phyloP scores from a whole-genome alignment of 1,284 basidiomycete species.

The Vanrija sp. region DNA sequence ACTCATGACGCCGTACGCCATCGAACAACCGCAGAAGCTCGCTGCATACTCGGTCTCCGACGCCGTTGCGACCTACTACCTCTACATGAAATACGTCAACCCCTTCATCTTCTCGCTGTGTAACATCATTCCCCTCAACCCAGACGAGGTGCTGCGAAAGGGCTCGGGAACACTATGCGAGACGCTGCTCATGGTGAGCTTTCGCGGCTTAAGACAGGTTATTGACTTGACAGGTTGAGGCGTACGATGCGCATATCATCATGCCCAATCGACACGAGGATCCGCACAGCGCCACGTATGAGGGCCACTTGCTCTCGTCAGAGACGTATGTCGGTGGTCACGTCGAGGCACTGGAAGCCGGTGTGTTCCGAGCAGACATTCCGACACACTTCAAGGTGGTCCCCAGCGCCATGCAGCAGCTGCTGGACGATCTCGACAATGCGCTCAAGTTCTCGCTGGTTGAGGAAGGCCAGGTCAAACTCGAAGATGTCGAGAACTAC shows the following conservation, averaged over 20 bases:
- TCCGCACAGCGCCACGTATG: conserved; percentile 83
- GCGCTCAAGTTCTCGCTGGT: conserved; percentile 85
- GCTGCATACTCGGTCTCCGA: conserved; percentile 99
- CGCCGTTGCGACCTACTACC: conserved; percentile 97
- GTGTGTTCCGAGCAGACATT: conserved; percentile 97
- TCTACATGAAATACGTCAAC: conserved; percentile 99
- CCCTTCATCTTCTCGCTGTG: conserved; percentile 99
- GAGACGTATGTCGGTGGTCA: conserved; percentile 99
- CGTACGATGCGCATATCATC: conserved; percentile 84
- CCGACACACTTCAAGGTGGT: conserved; percentile 92
- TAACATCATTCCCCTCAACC: conserved; percentile 96
- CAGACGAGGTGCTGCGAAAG: conserved; percentile 95
- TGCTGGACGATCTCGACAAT: conserved; percentile 90
- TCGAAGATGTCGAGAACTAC: conserved; percentile 92
- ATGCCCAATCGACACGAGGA: conserved; percentile 99
- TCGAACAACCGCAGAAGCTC: conserved; percentile 90
- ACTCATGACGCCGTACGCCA: conserved; percentile 99
- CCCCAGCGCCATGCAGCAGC: conserved; percentile 81
- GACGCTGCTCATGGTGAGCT: conserved; percentile 89
- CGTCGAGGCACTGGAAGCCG: conserved; percentile 97
- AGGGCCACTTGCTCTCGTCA: conserved; percentile 91
- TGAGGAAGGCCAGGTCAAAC: conserved; percentile 75
- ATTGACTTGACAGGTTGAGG: conserved; percentile 71
- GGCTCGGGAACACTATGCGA: conserved; percentile 96
- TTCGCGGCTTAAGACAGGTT: too few relatives aligned